Percentiles rank a stretch among this genome's conserved stretches.
Evolutionary conservation across 179 eudicot genomes (phyloP).

Genomic region (Drosera spatulata): DNA sequence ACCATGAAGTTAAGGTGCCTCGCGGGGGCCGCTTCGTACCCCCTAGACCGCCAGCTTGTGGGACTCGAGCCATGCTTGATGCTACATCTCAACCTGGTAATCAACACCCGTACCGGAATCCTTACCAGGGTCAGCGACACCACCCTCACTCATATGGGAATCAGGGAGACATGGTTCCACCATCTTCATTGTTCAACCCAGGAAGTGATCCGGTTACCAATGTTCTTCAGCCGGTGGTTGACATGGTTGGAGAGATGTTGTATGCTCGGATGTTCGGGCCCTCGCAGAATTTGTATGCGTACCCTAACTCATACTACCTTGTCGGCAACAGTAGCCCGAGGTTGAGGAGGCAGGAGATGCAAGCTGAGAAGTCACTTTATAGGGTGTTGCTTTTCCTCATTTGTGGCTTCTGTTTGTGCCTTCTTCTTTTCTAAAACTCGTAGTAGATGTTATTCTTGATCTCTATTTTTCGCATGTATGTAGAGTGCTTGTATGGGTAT

Average conservation of each 20-base stretch:
- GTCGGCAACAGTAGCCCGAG: slow-evolving; percentile 32
- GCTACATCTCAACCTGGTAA: slow-evolving; percentile 28
- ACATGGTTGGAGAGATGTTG: slow-evolving; percentile 73
- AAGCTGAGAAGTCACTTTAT: slow-evolving; percentile 49
- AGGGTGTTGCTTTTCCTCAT: slow-evolving; percentile 56
- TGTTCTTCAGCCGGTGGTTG: slow-evolving; percentile 25
- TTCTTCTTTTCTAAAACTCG: slow-evolving; percentile 37
- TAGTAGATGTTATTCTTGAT: no score
- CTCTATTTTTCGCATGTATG: no score
- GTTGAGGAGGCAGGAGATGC: slow-evolving; percentile 59
- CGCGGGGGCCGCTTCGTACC: slow-evolving; percentile 30
- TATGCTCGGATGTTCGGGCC: slow-evolving; percentile 60
- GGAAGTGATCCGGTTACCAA: slow-evolving; percentile 15
- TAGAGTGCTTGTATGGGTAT: no score
- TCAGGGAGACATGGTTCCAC: slow-evolving; percentile 17
- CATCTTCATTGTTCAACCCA: slow-evolving; percentile 19
- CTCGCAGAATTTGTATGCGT: slow-evolving; percentile 27
- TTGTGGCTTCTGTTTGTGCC: slow-evolving; percentile 60
- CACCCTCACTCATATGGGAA: slow-evolving; percentile 5
- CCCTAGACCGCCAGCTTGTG: slow-evolving; percentile 71
- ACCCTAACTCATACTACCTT: slow-evolving; percentile 44
- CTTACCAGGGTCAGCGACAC: slow-evolving; percentile 23
- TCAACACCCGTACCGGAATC: slow-evolving; percentile 24
- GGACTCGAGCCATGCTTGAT: slow-evolving; percentile 27
- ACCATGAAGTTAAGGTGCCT: slow-evolving; percentile 11